These are phyloP conservation scores for Wickerhamia fluorescens DNA, from an alignment of 805 yeast species.

Conservation along the genomic window DNA sequence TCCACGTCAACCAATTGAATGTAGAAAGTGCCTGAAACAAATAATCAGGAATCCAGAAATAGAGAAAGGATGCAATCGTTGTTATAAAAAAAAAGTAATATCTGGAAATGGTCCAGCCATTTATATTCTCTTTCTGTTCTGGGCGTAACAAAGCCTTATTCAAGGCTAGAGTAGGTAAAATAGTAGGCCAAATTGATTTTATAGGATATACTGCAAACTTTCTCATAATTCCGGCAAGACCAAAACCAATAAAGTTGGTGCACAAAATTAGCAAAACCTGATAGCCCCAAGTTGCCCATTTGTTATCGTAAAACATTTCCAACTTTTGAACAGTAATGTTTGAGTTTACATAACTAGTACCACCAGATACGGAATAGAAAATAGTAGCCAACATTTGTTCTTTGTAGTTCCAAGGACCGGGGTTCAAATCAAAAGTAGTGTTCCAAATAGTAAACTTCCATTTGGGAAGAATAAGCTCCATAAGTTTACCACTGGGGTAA, in stretches of 20 bases:
- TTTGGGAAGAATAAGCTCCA: slow-evolving; percentile 30
- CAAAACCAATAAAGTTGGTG: slow-evolving; percentile 13
- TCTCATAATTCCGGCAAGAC: slow-evolving; percentile 12
- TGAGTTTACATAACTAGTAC: slow-evolving; percentile 16
- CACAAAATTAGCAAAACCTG: slow-evolving; percentile 9
- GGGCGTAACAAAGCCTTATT: slow-evolving; percentile 18
- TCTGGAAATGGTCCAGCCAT: slow-evolving; percentile 26
- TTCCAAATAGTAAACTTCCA: slow-evolving; percentile 9
- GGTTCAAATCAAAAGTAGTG: slow-evolving; percentile 31
- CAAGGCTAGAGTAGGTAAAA: slow-evolving; percentile 23
- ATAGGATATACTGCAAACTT: slow-evolving; percentile 42
- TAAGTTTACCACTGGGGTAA: slow-evolving; percentile 38
- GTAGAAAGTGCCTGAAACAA: slow-evolving; percentile 34
- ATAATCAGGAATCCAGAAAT: slow-evolving; percentile 39
- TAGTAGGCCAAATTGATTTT: slow-evolving; percentile 46
- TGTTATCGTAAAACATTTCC: slow-evolving; percentile 18
- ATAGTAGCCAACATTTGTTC: slow-evolving; percentile 61
- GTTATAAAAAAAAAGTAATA: slow-evolving; percentile 14
- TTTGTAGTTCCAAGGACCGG: slow-evolving; percentile 58
- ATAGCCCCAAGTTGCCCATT: slow-evolving; percentile 16
- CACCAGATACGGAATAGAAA: slow-evolving; percentile 27
- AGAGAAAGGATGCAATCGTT: slow-evolving; percentile 14
- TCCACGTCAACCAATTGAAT: slow-evolving; percentile 57
- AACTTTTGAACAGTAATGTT: slow-evolving; percentile 17
- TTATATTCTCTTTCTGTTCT: slow-evolving; percentile 20